phyloP scores from a whole-genome alignment of 106 monocot genomes.

The Allium cepa region DNA sequence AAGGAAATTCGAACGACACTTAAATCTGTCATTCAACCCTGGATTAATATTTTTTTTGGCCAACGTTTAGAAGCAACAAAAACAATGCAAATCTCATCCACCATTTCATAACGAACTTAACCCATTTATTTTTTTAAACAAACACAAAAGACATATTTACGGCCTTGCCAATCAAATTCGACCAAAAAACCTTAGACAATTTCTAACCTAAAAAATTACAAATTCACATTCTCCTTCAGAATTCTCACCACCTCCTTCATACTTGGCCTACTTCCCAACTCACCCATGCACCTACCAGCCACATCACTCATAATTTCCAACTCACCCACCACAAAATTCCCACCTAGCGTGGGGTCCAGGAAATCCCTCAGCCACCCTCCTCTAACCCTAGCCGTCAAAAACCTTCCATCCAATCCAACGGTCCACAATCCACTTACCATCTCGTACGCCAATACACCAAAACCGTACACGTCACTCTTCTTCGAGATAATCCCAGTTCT shows the following conservation, averaged over 20 bases:
- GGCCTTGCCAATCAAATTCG: too few species aligned
- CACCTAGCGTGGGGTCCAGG: constrained; percentile 12
- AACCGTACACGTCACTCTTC: constrained; percentile 85
- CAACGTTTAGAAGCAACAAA: too few species aligned
- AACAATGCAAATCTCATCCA: too few species aligned
- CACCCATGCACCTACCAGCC: constrained; percentile 42
- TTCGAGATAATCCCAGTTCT: constrained; percentile 38
- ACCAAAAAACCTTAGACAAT: too few species aligned
- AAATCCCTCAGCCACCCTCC: constrained; percentile 30
- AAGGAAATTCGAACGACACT: too few species aligned
- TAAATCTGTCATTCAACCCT: too few species aligned
- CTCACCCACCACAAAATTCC: constrained; percentile 17
- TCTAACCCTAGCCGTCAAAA: constrained; percentile 6
- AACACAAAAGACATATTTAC: too few species aligned
- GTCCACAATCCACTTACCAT: constrained; percentile 41
- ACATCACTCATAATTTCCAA: constrained; percentile 30
- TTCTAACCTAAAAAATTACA: too few species aligned
- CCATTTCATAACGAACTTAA: too few species aligned
- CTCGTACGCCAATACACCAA: constrained; percentile 65
- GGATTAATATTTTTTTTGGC: too few species aligned
- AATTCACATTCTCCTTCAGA: constrained; percentile 26
- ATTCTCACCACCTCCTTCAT: constrained; percentile 53
- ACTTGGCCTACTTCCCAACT: constrained; percentile 57
- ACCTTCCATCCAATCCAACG: background rate
- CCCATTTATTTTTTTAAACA: too few species aligned